phyloP scores from a whole-genome alignment of 2,329 filamentous ascomycete species.

The Aphanoascus verrucosus region DNA sequence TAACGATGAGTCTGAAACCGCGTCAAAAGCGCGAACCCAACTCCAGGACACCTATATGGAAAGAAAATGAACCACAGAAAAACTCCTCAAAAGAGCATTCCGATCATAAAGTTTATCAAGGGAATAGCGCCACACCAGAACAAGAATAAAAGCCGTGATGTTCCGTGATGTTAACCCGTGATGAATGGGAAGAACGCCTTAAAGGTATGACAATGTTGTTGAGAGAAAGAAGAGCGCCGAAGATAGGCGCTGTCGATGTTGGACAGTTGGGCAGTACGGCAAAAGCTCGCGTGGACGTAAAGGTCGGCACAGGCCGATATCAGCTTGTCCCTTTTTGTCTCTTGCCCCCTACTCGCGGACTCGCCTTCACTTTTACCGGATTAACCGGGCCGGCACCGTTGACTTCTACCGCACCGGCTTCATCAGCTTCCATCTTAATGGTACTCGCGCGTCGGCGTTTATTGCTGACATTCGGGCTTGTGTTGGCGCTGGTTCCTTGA shows the following conservation, averaged over 20 bases:
- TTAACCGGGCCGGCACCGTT: slow-evolving; percentile 36
- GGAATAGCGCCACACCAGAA: slow-evolving; percentile 11
- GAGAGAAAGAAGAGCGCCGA: slow-evolving; percentile 3
- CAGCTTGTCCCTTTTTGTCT: slow-evolving; percentile 35
- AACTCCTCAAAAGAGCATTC: slow-evolving; percentile 7
- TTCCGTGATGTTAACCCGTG: slow-evolving; percentile 4
- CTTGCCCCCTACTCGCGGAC: slow-evolving; percentile 38
- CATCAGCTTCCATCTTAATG: slow-evolving; percentile 50
- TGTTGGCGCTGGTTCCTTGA: slow-evolving; percentile 47
- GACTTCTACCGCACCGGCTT: slow-evolving; percentile 37
- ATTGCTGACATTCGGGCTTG: slow-evolving; percentile 48
- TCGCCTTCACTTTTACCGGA: slow-evolving; percentile 37
- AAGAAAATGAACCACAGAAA: neutral
- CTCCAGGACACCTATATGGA: slow-evolving; percentile 5
- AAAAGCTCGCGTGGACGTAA: neutral
- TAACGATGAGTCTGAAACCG: neutral
- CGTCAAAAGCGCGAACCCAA: neutral
- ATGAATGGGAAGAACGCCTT: slow-evolving; percentile 10
- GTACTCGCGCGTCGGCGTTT: slow-evolving; percentile 51
- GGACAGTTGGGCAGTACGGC: neutral
- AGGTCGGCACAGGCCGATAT: neutral
- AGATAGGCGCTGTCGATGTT: neutral
- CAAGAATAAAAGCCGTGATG: slow-evolving; percentile 3
- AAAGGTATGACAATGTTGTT: neutral
- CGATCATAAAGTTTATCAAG: slow-evolving; percentile 2